phyloP scores from a whole-genome alignment of 2,329 filamentous ascomycete species.

The Colletotrichum liaoningense region DNA sequence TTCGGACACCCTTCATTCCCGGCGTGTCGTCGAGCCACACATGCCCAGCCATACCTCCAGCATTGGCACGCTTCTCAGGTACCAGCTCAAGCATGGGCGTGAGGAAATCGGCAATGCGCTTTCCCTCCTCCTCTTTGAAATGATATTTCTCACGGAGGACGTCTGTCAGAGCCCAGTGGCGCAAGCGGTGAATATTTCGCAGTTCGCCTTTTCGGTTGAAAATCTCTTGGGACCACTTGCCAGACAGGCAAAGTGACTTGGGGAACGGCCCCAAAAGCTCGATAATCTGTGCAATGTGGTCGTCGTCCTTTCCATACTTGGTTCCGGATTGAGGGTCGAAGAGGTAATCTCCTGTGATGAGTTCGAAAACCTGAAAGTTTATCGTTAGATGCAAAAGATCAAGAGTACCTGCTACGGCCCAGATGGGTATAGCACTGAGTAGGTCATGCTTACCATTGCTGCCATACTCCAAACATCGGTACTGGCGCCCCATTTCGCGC shows the following conservation, averaged over 20 bases:
- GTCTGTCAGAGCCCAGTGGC: slow-evolving; percentile 95
- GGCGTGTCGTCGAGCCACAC: slow-evolving; percentile 85
- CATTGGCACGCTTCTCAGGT: slow-evolving; percentile 91
- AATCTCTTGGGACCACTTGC: slow-evolving; percentile 98
- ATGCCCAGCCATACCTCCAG: slow-evolving; percentile 93
- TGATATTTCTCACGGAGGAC: slow-evolving; percentile 98
- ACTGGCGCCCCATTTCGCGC: slow-evolving; percentile 98
- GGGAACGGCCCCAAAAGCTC: slow-evolving; percentile 95
- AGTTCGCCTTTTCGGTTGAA: slow-evolving; percentile 98
- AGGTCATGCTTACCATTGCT: slow-evolving; percentile 80
- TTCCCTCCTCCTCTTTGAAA: slow-evolving; percentile 84
- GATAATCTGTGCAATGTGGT: slow-evolving; percentile 99
- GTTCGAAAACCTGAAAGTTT: slow-evolving; percentile 83
- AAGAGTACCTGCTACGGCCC: not conserved
- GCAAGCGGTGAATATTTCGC: slow-evolving; percentile 94
- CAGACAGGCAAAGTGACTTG: slow-evolving; percentile 88
- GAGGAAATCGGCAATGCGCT: slow-evolving; percentile 83
- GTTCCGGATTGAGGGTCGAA: slow-evolving; percentile 99
- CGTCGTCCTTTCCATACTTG: slow-evolving; percentile 99
- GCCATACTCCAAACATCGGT: slow-evolving; percentile 99
- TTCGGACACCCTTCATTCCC: slow-evolving; percentile 84
- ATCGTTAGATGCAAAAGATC: not conserved
- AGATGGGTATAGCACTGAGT: not conserved
- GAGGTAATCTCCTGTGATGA: slow-evolving; percentile 98
- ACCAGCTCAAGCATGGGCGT: slow-evolving; percentile 91